Evolutionary conservation across 192 early-diverging fungal genomes (phyloP).

Genomic region (Diversispora eburnea): DNA sequence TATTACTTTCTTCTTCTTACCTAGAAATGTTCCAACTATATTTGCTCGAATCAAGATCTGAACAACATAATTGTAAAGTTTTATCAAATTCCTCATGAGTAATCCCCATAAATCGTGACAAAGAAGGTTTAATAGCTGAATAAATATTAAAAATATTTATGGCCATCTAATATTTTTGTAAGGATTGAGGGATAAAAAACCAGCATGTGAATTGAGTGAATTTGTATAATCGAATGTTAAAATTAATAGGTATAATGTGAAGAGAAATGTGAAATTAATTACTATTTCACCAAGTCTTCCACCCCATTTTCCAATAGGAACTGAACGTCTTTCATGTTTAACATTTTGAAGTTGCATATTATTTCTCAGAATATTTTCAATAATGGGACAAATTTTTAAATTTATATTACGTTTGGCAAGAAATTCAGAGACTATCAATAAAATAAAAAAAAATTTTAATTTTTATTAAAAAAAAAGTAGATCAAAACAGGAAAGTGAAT

Average conservation of each 20-base stretch:
- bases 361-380: neutral
- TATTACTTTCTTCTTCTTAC: neutral
- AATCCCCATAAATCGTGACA: constrained; percentile 11
- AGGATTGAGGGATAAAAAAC: neutral
- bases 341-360: constrained; percentile 1
- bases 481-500: neutral
- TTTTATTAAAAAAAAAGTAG: neutral
- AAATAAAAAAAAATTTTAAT: neutral
- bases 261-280: neutral
- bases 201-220: neutral
- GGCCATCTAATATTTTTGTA: neutral
- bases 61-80: neutral
- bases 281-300: constrained; percentile 19
- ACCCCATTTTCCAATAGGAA: constrained; percentile 12
- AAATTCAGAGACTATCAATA: neutral
- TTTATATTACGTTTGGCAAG: neutral
- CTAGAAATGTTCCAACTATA: neutral
- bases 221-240: neutral
- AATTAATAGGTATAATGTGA: neutral
- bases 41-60: neutral
- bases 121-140: neutral
- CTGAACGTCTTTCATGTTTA: neutral
- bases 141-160: neutral
- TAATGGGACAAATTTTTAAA: neutral
- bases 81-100: constrained; percentile 11